Evolutionary conservation across 1,284 basidiomycete species (phyloP).

Genomic region (Entoloma clypeatum): DNA sequence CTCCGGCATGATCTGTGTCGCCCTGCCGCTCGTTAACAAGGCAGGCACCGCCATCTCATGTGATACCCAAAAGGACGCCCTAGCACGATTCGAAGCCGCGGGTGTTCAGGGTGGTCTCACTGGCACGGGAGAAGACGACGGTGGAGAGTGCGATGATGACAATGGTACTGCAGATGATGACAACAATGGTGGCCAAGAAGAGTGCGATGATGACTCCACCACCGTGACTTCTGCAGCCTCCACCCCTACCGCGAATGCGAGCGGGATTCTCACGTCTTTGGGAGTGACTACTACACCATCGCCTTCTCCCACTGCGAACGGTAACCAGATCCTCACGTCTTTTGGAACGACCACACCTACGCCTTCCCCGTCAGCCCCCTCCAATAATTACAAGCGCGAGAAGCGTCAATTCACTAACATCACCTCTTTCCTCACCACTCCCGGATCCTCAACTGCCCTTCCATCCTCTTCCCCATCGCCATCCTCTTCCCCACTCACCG

Average conservation of each 20-base stretch:
- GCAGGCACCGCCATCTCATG: slow-evolving; percentile 48
- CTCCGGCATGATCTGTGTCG: slow-evolving; percentile 40
- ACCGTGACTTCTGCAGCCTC: slow-evolving; percentile 8
- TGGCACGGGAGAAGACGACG: slow-evolving; percentile 25
- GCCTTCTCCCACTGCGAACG: slow-evolving; percentile 7
- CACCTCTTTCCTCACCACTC: not conserved
- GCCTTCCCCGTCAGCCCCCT: not conserved
- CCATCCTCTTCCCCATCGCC: slow-evolving; percentile 6
- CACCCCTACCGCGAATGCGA: slow-evolving; percentile 5
- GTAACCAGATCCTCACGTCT: too few relatives aligned
- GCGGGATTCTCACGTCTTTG: too few relatives aligned
- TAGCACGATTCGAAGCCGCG: slow-evolving; percentile 38
- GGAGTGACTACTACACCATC: slow-evolving; percentile 3
- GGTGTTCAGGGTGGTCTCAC: slow-evolving; percentile 45
- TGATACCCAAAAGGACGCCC: slow-evolving; percentile 39
- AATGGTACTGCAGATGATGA: slow-evolving; percentile 16
- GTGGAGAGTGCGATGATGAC: slow-evolving; percentile 20
- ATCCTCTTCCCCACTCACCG: slow-evolving; percentile 4
- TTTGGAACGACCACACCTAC: slow-evolving; percentile 9
- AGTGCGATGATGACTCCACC: slow-evolving; percentile 10
- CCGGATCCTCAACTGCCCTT: not conserved
- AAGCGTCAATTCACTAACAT: not conserved
- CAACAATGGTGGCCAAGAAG: slow-evolving; percentile 17
- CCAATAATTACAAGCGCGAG: too few relatives aligned
- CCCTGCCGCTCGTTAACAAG: slow-evolving; percentile 50